Conservation (phyloP, 192 early-diverging fungal species). For the Linnemannia hyalina region DNA sequence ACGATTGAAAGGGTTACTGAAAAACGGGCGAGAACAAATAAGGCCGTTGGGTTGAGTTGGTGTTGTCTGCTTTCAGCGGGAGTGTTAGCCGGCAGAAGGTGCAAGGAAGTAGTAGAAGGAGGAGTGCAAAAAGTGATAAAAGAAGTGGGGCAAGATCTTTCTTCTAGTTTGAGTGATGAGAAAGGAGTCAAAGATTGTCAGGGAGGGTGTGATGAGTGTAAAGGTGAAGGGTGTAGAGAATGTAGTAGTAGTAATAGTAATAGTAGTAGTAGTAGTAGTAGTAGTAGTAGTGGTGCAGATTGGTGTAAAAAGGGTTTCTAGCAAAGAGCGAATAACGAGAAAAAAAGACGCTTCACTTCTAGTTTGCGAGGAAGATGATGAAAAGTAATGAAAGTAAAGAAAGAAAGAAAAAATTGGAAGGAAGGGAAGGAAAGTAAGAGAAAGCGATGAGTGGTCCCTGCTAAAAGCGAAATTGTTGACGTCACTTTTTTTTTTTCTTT, state of each 20-base stretch:
- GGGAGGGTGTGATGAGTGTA: not conserved
- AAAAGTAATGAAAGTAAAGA: not conserved
- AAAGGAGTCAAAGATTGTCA: not conserved
- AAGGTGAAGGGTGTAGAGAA: not conserved
- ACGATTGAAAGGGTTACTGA: not conserved
- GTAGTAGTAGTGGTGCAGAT: not conserved
- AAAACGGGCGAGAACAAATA: not conserved
- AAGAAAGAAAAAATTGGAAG: conserved; percentile 1
- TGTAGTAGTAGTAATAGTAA: not conserved
- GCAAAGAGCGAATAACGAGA: not conserved
- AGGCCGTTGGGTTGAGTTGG: not conserved
- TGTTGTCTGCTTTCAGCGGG: not conserved
- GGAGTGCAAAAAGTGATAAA: not conserved
- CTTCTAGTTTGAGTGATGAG: not conserved
- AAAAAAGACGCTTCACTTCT: not conserved
- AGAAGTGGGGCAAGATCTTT: not conserved
- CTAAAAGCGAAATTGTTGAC: not conserved
- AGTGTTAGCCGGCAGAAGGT: not conserved
- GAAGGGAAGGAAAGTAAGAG: too few species aligned
- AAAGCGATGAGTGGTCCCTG: not conserved
- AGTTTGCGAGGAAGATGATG: not conserved
- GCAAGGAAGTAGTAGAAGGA: not conserved
- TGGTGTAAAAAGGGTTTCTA: not conserved
- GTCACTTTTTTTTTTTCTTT: conserved; percentile 5
- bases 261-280: too few species aligned